Percentiles rank a stretch among this genome's conserved stretches.
Conservation (phyloP, 2,329 filamentous ascomycete species). For the Alternaria burnsii region DNA sequence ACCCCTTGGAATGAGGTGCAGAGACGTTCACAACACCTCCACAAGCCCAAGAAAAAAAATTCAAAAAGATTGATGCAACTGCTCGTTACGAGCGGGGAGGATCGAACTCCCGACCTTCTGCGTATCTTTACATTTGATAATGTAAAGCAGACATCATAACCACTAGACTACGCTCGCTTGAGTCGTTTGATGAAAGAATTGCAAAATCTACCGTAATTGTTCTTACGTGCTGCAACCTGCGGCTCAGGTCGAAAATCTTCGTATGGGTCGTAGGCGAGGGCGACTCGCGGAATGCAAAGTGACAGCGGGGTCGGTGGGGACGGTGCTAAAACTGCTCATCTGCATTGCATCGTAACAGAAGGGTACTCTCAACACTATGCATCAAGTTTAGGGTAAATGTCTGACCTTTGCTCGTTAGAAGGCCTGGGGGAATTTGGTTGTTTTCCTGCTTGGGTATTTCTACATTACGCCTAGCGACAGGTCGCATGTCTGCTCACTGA, state of each 20-base stretch:
- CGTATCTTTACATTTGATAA: slow-evolving; percentile 36
- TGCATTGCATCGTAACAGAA: background rate
- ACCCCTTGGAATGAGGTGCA: background rate
- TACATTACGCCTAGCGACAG: background rate
- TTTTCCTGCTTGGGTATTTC: background rate
- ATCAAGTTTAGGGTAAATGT: too few species aligned
- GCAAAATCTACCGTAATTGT: accelerated
- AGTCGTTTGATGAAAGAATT: background rate
- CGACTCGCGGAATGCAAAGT: background rate
- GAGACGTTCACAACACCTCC: background rate
- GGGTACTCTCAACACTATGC: background rate
- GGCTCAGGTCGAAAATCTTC: background rate
- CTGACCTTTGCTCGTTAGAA: too few species aligned
- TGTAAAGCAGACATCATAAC: slow-evolving; percentile 53
- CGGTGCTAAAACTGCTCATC: background rate
- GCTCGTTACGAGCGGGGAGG: slow-evolving; percentile 42
- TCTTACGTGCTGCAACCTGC: background rate
- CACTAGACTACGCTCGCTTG: slow-evolving; percentile 37
- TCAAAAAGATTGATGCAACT: slow-evolving; percentile 30
- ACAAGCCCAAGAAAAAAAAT: slow-evolving; percentile 2
- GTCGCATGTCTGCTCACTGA: background rate
- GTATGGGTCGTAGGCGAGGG: background rate
- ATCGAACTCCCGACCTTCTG: slow-evolving; percentile 52
- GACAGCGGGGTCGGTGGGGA: background rate
- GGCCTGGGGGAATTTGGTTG: too few species aligned